phyloP scores from a whole-genome alignment of 2,329 filamentous ascomycete species.

The Dothidotthia symphoricarpi region DNA sequence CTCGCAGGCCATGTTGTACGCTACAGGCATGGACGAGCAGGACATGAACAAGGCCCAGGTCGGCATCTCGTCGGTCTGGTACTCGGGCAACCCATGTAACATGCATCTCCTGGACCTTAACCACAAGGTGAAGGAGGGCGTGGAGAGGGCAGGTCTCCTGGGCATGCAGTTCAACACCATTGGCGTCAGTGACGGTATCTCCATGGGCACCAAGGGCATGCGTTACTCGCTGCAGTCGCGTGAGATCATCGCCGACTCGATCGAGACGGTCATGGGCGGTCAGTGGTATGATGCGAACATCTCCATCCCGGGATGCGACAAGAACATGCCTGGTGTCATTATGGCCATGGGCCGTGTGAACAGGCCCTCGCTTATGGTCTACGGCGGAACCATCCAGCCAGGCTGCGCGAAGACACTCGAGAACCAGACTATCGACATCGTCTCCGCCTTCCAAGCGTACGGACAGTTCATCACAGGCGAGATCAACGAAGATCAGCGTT shows the following conservation, averaged over 20 bases:
- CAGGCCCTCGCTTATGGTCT: slow-evolving; percentile 94
- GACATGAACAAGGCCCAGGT: slow-evolving; percentile 97
- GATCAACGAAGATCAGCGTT: slow-evolving; percentile 86
- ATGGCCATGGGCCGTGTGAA: slow-evolving; percentile 92
- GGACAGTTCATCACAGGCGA: slow-evolving; percentile 90
- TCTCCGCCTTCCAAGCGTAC: slow-evolving; percentile 97
- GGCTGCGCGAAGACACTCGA: slow-evolving; percentile 74
- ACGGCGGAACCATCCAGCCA: slow-evolving; percentile 90
- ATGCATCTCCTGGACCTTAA: slow-evolving; percentile 96
- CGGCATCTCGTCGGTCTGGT: slow-evolving; percentile 98
- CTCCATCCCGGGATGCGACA: slow-evolving; percentile 95
- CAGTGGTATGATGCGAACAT: slow-evolving; percentile 99
- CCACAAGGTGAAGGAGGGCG: slow-evolving; percentile 69
- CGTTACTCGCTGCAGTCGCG: slow-evolving; percentile 90
- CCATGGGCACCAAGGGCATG: slow-evolving; percentile 98
- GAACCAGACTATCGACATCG: slow-evolving; percentile 80
- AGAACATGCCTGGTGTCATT: slow-evolving; percentile 79
- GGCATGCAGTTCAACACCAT: slow-evolving; percentile 99
- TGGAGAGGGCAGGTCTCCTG: slow-evolving; percentile 73
- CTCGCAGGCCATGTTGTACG: slow-evolving; percentile 98
- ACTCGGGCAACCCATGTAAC: slow-evolving; percentile 97
- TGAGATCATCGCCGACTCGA: slow-evolving; percentile 95
- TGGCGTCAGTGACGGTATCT: slow-evolving; percentile 95
- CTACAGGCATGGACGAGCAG: slow-evolving; percentile 78
- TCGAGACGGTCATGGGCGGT: slow-evolving; percentile 98